Base-by-base conservation (phyloP, 2,329 filamentous ascomycete genomes). In the Cordyceps cateniannulata region DNA sequence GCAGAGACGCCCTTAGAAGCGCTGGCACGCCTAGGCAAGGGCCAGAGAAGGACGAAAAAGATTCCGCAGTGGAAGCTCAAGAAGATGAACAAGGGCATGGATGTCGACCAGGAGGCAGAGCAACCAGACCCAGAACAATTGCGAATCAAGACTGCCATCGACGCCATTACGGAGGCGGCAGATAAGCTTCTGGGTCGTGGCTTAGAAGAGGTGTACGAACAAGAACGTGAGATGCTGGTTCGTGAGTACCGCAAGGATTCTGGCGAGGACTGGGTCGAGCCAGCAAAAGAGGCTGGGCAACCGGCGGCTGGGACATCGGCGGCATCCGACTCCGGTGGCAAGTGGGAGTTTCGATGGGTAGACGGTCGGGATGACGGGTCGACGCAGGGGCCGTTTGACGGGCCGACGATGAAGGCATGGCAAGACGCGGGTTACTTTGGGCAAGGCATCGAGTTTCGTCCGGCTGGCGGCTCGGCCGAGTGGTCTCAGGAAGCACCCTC, bases 331-430 rank as follows among this genome's bases (percentile, higher is more conserved):
- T 69, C 73, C 25, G 70, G 69, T 20, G 68, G 69, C 12, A 45
- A 45, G 8, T 99, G 93, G 93, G 90, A 98, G 73, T 99, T 91
- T 72, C 84, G 91, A 62, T 99, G 95, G 95, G 87, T 86, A 44
- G 92, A 96, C 71, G 91, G 90, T 20, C 82, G 92, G 45, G 93
- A 96, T 69, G 89, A 85, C 29, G 90, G 84, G 12, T 82, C 85
- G 52, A 83, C 84, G 62, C 91, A 99, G 73, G 95, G 95, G 0
- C 93, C 95, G 0, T 99, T 92, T 72, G 91, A 97, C 70, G 84
- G 82, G 8, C 73, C 81, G 5, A 93, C 88, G 42, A 98, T 99
- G 95, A 85, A 86, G 68, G 89, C 90, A 2, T 99, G 95, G 95
- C 86, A 89, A 66, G 86, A 90, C 64, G 91, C 91, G 25, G 95